Conservation (phyloP, 2,329 filamentous ascomycete species). For the Trichoderma sp. region DNA sequence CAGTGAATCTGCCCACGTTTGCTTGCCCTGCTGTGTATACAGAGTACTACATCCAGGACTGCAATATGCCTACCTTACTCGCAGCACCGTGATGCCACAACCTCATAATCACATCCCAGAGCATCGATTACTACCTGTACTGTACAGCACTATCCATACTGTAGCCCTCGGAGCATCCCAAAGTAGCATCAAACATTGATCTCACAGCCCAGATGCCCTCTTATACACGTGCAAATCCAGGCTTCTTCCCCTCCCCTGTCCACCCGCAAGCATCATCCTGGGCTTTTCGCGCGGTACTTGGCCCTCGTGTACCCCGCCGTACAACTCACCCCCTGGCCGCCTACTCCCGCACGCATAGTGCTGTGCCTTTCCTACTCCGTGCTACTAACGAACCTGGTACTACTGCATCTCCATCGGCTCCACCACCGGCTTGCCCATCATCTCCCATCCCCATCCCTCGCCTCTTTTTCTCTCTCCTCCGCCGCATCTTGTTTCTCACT, state of each 20-base stretch:
- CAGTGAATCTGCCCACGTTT: too few relatives aligned
- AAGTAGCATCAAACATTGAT: background rate
- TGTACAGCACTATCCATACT: too few relatives aligned
- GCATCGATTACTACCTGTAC: too few relatives aligned
- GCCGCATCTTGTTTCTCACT: background rate
- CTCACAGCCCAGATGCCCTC: background rate
- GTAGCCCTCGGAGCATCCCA: too few relatives aligned
- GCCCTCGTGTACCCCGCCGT: background rate
- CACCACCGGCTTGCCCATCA: constrained; percentile 9
- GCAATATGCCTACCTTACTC: too few relatives aligned
- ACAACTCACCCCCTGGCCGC: background rate
- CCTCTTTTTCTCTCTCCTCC: background rate
- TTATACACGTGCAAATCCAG: background rate
- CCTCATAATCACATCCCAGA: too few relatives aligned
- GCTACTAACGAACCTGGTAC: constrained; percentile 1
- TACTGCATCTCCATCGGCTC: constrained; percentile 9
- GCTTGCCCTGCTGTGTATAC: too few relatives aligned
- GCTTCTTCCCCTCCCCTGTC: background rate
- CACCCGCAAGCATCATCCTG: background rate
- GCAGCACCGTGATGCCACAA: background rate
- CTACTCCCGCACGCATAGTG: background rate
- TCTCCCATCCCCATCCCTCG: constrained; percentile 13
- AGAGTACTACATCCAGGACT: too few relatives aligned
- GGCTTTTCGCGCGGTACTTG: background rate
- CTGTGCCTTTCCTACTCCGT: background rate